Evolutionary conservation across 768 basidiomycete genomes (phyloP).

Genomic region (Macrolepiota albuminosa): DNA sequence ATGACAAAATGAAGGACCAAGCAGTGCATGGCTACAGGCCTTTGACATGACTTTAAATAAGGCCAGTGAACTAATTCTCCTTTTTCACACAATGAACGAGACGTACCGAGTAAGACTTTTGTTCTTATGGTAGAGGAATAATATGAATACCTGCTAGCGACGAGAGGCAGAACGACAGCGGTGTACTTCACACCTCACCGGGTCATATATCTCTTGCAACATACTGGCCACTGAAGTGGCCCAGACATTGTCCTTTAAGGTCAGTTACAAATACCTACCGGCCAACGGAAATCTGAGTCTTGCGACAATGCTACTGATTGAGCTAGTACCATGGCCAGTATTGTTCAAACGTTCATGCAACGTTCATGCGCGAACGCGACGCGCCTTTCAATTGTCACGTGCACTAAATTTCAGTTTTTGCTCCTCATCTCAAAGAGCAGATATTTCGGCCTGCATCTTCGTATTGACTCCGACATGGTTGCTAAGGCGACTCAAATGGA

Average conservation of each 20-base stretch:
- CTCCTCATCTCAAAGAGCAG: background rate
- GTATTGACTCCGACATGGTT: slow-evolving; percentile 1
- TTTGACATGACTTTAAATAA: background rate
- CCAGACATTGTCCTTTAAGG: background rate
- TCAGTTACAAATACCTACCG: background rate
- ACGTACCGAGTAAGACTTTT: background rate
- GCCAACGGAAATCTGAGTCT: background rate
- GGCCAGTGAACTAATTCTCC: background rate
- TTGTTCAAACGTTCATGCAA: too few species aligned
- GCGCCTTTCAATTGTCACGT: slow-evolving; percentile 7
- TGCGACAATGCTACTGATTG: background rate
- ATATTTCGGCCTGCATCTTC: background rate
- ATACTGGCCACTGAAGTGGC: background rate
- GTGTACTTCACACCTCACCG: too few species aligned
- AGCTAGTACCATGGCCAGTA: background rate
- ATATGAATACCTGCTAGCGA: background rate
- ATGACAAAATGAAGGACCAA: background rate
- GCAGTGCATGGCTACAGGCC: background rate
- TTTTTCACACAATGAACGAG: background rate
- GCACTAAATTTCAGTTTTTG: slow-evolving; percentile 5
- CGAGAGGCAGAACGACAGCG: background rate
- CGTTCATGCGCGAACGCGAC: background rate
- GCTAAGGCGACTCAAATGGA: slow-evolving; percentile 11
- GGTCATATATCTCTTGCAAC: background rate
- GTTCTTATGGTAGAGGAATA: background rate